Percentiles rank a stretch among this genome's conserved stretches.
phyloP scores from a whole-genome alignment of 2,329 filamentous ascomycete species.

The Chalaropsis ovoidea region DNA sequence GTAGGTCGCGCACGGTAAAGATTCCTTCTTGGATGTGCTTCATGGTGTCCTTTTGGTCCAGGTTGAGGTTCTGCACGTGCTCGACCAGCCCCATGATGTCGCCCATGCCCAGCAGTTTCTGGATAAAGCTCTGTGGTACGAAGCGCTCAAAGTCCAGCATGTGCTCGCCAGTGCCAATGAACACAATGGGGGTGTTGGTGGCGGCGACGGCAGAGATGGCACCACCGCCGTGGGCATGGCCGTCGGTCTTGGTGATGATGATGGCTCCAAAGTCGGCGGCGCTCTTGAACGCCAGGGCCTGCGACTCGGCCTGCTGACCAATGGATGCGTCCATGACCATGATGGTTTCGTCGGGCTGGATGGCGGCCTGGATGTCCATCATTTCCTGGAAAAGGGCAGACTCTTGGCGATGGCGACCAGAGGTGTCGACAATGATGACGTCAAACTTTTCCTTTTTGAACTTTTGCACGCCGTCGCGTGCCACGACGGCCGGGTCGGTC shows the following conservation, averaged over 20 bases:
- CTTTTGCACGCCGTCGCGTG: constrained; percentile 90
- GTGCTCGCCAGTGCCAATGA: constrained; percentile 95
- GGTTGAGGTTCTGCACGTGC: constrained; percentile 88
- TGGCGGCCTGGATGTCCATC: constrained; percentile 87
- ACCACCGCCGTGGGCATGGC: constrained; percentile 87
- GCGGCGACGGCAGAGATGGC: constrained; percentile 96
- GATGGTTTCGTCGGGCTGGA: constrained; percentile 85
- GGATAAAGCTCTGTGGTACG: constrained; percentile 83
- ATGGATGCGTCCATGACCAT: constrained; percentile 97
- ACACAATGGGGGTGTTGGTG: constrained; percentile 92
- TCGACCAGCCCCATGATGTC: constrained; percentile 92
- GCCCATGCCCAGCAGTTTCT: constrained; percentile 91
- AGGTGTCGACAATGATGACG: constrained; percentile 97
- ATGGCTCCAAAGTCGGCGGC: constrained; percentile 95
- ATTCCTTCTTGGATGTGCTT: constrained; percentile 97
- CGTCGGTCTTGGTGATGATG: constrained; percentile 97
- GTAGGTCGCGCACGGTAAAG: constrained; percentile 86
- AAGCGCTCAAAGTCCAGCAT: constrained; percentile 92
- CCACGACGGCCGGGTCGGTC: constrained; percentile 88
- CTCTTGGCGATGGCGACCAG: constrained; percentile 88
- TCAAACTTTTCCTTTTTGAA: constrained; percentile 99
- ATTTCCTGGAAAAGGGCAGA: constrained; percentile 94
- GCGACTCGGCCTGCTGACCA: constrained; percentile 87
- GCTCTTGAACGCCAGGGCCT: constrained; percentile 94
- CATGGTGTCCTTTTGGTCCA: constrained; percentile 97